These are phyloP conservation scores for Melanomma pulvis-pyrius DNA, from an alignment of 495 filamentous ascomycete species.

Conservation along the genomic window DNA sequence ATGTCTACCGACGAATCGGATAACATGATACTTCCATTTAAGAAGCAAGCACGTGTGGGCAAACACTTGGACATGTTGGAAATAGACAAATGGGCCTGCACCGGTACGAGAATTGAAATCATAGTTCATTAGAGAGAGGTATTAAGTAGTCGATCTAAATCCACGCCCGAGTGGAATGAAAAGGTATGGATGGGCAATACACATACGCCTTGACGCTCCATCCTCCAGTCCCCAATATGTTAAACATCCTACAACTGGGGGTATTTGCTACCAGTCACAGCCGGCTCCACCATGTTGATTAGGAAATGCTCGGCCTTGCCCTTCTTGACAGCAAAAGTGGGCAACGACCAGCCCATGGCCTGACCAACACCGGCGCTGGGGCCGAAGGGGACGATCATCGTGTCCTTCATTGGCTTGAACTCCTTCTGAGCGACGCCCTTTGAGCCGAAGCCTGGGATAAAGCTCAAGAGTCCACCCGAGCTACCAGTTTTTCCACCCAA, in stretches of 20 bases:
- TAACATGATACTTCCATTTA: no score
- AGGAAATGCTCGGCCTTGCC: slow-evolving; percentile 3
- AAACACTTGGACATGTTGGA: no score
- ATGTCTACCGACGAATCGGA: no score
- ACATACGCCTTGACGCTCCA: no score
- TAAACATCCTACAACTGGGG: neutral
- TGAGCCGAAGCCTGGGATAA: neutral
- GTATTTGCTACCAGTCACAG: neutral
- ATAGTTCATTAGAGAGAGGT: no score
- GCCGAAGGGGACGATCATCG: slow-evolving; percentile 58
- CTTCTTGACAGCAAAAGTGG: slow-evolving; percentile 2
- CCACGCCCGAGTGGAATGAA: no score
- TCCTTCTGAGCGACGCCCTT: slow-evolving; percentile 30
- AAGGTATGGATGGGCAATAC: no score
- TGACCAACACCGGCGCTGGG: slow-evolving; percentile 57
- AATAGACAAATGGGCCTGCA: no score
- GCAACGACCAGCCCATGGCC: slow-evolving; percentile 50
- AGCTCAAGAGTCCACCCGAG: slow-evolving; percentile 14
- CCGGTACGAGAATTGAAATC: no score
- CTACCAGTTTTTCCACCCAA: neutral
- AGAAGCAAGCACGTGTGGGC: no score
- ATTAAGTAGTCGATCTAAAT: no score
- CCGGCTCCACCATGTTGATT: slow-evolving; percentile 2
- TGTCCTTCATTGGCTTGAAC: slow-evolving; percentile 41
- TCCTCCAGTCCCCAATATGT: neutral